Evolutionary conservation across 1,284 basidiomycete genomes (phyloP).

Genomic region (Austroboletus novae-zelandiae): DNA sequence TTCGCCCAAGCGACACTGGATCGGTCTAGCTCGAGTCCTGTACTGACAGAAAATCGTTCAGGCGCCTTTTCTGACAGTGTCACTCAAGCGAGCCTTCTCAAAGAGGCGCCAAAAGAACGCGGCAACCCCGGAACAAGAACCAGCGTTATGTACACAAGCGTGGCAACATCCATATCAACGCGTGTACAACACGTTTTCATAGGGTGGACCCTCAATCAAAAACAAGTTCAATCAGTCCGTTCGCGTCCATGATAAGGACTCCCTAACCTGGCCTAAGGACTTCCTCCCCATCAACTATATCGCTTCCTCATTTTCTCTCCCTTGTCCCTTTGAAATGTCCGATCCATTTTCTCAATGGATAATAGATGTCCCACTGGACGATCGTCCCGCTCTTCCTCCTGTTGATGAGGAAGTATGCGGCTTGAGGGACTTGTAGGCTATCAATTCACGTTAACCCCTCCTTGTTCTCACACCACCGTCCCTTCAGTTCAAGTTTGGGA

Average conservation of each 20-base stretch:
- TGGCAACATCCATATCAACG: conserved; percentile 34
- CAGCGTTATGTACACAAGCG: conserved; percentile 13
- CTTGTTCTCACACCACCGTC: conserved; percentile 10
- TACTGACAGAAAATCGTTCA: too few species aligned
- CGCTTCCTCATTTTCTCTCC: conserved; percentile 1
- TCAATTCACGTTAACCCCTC: background rate
- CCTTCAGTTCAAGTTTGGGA: conserved; percentile 9
- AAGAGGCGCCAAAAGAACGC: conserved; percentile 23
- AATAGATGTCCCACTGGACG: conserved; percentile 14
- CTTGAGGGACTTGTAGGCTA: conserved; percentile 23
- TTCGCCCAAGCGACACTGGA: too few species aligned
- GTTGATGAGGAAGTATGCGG: conserved; percentile 25
- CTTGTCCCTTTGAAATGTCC: conserved; percentile 9
- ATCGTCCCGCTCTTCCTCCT: conserved; percentile 17
- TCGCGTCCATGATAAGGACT: conserved; percentile 31
- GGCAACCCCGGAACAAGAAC: conserved; percentile 19
- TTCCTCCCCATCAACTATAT: conserved; percentile 1
- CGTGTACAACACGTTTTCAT: conserved; percentile 37
- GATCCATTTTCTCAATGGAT: conserved; percentile 24
- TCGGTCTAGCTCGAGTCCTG: too few species aligned
- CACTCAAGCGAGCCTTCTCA: conserved; percentile 18
- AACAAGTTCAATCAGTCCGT: conserved; percentile 29
- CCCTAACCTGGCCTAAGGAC: conserved; percentile 1
- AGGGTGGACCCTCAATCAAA: conserved; percentile 37
- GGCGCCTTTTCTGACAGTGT: conserved; percentile 7